phyloP scores from a whole-genome alignment of 2,329 filamentous ascomycete genomes.

The Epichloe uncinata region DNA sequence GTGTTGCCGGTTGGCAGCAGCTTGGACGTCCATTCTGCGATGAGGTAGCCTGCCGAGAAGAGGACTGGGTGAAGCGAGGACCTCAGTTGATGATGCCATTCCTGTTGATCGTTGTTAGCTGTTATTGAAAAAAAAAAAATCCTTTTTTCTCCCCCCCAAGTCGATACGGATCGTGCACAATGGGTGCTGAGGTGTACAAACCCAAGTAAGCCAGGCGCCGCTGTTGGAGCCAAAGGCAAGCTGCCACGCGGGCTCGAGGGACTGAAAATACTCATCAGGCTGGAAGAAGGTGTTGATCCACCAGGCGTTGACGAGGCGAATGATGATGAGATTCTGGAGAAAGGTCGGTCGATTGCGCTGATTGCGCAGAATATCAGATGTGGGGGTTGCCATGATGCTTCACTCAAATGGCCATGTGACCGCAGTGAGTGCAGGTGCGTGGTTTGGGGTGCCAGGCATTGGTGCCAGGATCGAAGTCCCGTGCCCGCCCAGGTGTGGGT shows the following conservation, averaged over 20 bases:
- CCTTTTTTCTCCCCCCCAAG: not conserved
- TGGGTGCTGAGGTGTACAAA: conserved; percentile 28
- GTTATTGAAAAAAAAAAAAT: not conserved
- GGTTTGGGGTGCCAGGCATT: no score
- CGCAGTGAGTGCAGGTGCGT: not conserved
- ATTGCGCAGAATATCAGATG: conserved; percentile 8
- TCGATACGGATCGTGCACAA: conserved; percentile 7
- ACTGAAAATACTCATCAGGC: conserved; percentile 95
- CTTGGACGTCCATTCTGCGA: conserved; percentile 42
- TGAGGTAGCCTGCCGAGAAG: conserved; percentile 64
- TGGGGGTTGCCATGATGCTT: conserved; percentile 10
- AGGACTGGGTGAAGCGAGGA: conserved; percentile 85
- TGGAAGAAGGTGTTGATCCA: conserved; percentile 85
- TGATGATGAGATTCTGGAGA: conserved; percentile 36
- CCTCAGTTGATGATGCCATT: conserved; percentile 81
- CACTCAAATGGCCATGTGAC: not conserved
- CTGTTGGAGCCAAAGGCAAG: conserved; percentile 65
- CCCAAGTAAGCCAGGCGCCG: conserved; percentile 94
- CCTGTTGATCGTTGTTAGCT: conserved; percentile 38
- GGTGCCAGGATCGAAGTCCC: no score
- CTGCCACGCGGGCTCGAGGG: conserved; percentile 86
- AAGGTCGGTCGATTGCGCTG: conserved; percentile 13
- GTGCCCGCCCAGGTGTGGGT: no score
- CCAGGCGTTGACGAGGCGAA: conserved; percentile 71
- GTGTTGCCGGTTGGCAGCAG: conserved; percentile 39